These are phyloP conservation scores for Pythium phragmiticola DNA, from an alignment of 352 stramenopile genomes.

Conservation along the genomic window DNA sequence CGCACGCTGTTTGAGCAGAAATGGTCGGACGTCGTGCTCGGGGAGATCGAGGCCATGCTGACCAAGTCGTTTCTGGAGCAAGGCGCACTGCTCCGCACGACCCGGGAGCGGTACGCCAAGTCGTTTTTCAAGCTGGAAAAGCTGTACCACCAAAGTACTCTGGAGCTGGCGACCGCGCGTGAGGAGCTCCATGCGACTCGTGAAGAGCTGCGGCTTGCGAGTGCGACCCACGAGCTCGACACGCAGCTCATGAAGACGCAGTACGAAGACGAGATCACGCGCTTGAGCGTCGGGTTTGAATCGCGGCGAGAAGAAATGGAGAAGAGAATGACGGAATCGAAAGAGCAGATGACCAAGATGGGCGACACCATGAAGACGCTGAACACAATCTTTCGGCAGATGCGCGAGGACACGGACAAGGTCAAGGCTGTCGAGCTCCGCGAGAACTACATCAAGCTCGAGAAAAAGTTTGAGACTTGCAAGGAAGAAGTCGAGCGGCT, in stretches of 20 bases:
- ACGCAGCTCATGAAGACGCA: conserved; percentile 38
- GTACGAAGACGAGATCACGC: conserved; percentile 59
- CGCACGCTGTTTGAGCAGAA: conserved; percentile 88
- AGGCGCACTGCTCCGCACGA: conserved; percentile 72
- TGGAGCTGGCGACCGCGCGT: conserved; percentile 35
- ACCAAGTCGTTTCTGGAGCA: conserved; percentile 89
- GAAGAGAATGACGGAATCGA: conserved; percentile 55
- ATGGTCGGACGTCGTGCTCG: conserved; percentile 86
- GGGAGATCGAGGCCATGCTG: conserved; percentile 87
- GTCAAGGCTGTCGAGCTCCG: conserved; percentile 87
- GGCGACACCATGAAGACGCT: conserved; percentile 91
- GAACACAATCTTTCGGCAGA: conserved; percentile 92
- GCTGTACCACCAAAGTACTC: conserved; percentile 40
- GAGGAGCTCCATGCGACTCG: conserved; percentile 39
- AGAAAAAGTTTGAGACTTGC: conserved; percentile 60
- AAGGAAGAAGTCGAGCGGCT: conserved; percentile 65
- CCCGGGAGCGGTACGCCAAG: conserved; percentile 75
- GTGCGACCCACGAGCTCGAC: conserved; percentile 40
- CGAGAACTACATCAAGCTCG: conserved; percentile 72
- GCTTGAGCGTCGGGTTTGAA: conserved; percentile 47
- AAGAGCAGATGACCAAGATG: conserved; percentile 89
- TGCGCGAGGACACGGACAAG: conserved; percentile 90
- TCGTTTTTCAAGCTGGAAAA: conserved; percentile 73
- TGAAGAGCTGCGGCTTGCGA: conserved; percentile 34
- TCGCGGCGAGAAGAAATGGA: conserved; percentile 65